phyloP scores from a whole-genome alignment of 129 eudicot genomes.

The Escallonia rubra region DNA sequence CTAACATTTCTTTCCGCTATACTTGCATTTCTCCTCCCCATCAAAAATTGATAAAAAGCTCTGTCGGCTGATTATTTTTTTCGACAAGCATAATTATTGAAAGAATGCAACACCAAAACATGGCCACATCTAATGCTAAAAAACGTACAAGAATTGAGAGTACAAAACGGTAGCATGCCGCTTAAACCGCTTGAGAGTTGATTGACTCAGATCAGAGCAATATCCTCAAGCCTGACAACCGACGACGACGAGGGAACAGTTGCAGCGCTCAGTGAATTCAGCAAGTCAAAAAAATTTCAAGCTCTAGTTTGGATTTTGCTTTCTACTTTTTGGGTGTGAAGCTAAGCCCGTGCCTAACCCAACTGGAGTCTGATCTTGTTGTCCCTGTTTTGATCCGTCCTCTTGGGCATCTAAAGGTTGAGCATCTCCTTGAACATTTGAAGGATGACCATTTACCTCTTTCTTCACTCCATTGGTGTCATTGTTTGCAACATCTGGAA shows the following conservation, averaged over 20 bases:
- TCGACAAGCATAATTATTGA: neutral
- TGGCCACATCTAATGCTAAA: neutral
- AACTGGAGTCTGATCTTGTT: conserved; percentile 52
- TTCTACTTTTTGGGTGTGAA: conserved; percentile 60
- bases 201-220: neutral
- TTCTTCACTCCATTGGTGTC: conserved; percentile 3
- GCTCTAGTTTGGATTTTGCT: conserved; percentile 33
- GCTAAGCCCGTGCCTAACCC: conserved; percentile 75
- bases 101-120: neutral
- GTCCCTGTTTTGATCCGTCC: conserved; percentile 22
- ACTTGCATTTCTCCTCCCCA: neutral
- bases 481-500: conserved; percentile 27
- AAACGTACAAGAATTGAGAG: neutral
- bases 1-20: no score
- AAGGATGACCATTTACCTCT: conserved; percentile 23
- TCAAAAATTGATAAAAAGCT: neutral
- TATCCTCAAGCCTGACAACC: no score
- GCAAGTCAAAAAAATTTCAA: conserved; percentile 1
- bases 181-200: neutral
- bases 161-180: neutral
- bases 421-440: conserved; percentile 16
- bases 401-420: conserved; percentile 1
- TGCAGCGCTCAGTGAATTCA: neutral
- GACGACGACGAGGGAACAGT: no score
- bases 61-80: no score